Evolutionary conservation across 352 stramenopile genomes (phyloP).

Genomic region (Phytophthora constricta): DNA sequence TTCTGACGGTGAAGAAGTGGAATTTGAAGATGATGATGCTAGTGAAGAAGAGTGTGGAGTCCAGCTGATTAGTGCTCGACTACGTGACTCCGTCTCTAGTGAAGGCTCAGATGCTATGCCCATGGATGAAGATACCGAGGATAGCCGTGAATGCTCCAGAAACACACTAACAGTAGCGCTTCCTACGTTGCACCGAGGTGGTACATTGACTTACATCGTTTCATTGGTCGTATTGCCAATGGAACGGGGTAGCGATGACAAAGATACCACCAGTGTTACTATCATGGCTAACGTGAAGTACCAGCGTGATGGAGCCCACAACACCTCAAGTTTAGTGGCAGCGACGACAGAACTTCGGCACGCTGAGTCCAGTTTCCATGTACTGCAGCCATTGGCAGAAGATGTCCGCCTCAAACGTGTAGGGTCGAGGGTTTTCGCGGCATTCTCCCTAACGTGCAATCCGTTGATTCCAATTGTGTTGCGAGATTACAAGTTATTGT

Average conservation of each 20-base stretch:
- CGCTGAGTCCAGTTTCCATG: constrained; percentile 35
- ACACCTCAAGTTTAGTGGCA: constrained; percentile 8
- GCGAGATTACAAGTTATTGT: constrained; percentile 41
- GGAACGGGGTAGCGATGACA: not conserved
- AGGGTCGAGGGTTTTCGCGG: constrained; percentile 32
- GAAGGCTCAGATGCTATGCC: not conserved
- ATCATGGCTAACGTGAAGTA: constrained; percentile 39
- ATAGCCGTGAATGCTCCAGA: constrained; percentile 2
- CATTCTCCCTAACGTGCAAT: constrained; percentile 53
- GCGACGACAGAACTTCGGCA: constrained; percentile 32
- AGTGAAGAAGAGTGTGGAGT: constrained; percentile 24
- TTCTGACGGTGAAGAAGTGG: constrained; percentile 5
- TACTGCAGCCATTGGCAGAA: constrained; percentile 43
- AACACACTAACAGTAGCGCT: constrained; percentile 33
- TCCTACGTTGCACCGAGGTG: constrained; percentile 26
- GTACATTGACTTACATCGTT: constrained; percentile 31
- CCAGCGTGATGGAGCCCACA: constrained; percentile 16
- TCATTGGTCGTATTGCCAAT: constrained; percentile 27
- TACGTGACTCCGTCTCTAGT: not conserved
- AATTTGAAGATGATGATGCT: constrained; percentile 3
- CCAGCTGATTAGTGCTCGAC: constrained; percentile 20
- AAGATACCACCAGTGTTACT: constrained; percentile 1
- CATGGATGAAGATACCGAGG: not conserved
- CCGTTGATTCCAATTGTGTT: constrained; percentile 31
- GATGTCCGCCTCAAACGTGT: constrained; percentile 49